Base-by-base conservation (phyloP, 345 rosid species). In the Citrus sp. region DNA sequence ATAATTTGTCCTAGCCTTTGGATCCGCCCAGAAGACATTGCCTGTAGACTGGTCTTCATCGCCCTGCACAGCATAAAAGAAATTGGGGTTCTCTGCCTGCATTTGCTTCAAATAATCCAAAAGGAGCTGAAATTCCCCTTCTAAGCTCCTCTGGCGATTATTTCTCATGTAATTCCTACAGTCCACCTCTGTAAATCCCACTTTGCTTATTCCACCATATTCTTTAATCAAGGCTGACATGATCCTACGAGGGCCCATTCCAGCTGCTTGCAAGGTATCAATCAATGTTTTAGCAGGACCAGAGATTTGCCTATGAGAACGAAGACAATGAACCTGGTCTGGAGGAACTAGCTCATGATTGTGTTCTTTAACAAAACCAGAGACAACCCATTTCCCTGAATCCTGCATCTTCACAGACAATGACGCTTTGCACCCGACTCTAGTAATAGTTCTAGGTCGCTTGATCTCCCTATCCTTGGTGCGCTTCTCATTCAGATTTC, bases 11-110 rank as follows among this genome's bases (percentile, higher is more conserved):
- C 87, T 85, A 42, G 87, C 81, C 64, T 77, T 85, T 18, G 90
- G 77, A 78, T 89, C 91, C 35, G 90, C 92, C 92, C 92, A 89
- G 84, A 89, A 82, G 14, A 89, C 83, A 73, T 82, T 87, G 67
- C 83, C 77, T 24, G 67, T 24, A 22, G 73, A 79, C 73, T 85
- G 86, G 81, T 85, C 88, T 22, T 81, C 87, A 58, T 82, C 85
- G 5, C 81, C 75, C 81, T 89, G 88, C 59, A 87, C 83, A 0
- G 87, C 90, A 78, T 84, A 87, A 74, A 87, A 87, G 85, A 89
- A 89, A 78, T 77, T 72, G 34, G 84, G 83, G 75, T 82, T 87
- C 68, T 87, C 92, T 12, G 70, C 74, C 37, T 84, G 84, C 88
- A 80, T 82, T 82, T 87, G 84, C 81, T 81, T 87, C 84, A 89